Conservation (phyloP, 2,329 filamentous ascomycete species). For the Penicillium sp. region DNA sequence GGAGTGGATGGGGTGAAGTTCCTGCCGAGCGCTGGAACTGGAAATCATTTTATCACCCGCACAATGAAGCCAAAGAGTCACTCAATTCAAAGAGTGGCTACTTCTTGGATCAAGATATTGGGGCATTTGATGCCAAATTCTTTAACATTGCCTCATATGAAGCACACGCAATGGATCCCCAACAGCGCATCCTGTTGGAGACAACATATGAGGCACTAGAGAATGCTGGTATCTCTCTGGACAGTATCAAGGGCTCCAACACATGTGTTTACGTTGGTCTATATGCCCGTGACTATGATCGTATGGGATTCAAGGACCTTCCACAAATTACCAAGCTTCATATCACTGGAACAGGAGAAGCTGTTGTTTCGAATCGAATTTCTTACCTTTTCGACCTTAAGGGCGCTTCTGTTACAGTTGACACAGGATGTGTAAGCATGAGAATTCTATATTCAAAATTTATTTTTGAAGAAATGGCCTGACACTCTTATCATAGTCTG, state of each 20-base stretch:
- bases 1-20: conserved; percentile 26
- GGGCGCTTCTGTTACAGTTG: conserved; percentile 35
- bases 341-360: conserved; percentile 31
- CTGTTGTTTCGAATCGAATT: conserved; percentile 39
- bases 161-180: conserved; percentile 37
- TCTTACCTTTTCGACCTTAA: conserved; percentile 34
- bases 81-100: conserved; percentile 15
- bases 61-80: conserved; percentile 16
- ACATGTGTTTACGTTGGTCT: conserved; percentile 41
- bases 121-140: conserved; percentile 38
- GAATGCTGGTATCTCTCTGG: conserved; percentile 31
- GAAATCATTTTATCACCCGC: conserved; percentile 28
- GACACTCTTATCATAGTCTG: conserved; percentile 18
- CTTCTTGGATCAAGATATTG: conserved; percentile 31
- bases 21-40: conserved; percentile 32
- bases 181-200: conserved; percentile 38
- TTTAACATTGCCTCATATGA: conserved; percentile 34
- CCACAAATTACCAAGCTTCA: conserved; percentile 25
- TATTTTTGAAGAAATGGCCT: background rate
- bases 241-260: conserved; percentile 34
- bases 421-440: conserved; percentile 30
- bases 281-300: conserved; percentile 37
- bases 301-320: conserved; percentile 27
- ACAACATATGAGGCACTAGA: conserved; percentile 34
- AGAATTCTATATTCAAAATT: background rate